Evolutionary conservation across 164 flowering plant genomes (phyloP).

Genomic region (Magnolia sinica): DNA sequence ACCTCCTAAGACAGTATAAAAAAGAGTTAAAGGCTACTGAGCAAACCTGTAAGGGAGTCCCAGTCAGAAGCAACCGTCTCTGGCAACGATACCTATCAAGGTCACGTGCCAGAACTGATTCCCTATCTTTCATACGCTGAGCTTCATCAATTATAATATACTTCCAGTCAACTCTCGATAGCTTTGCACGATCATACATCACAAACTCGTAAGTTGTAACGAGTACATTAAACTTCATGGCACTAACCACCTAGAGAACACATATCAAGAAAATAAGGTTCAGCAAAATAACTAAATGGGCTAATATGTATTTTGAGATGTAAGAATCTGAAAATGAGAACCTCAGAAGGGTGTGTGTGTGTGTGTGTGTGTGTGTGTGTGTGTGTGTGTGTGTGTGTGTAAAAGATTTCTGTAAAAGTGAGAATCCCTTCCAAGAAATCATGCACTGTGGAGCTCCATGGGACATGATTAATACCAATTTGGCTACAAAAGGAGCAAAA

Average conservation of each 20-base stretch:
- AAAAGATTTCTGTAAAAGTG: too few species aligned
- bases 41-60: constrained; percentile 94
- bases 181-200: constrained; percentile 94
- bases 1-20: too few species aligned
- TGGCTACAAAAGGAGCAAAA: neutral
- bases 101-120: constrained; percentile 96
- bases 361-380: too few species aligned
- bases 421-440: neutral
- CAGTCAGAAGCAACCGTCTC: constrained; percentile 93
- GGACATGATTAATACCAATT: neutral
- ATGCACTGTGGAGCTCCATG: neutral
- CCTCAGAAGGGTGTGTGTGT: neutral
- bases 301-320: neutral
- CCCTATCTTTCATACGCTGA: constrained; percentile 98
- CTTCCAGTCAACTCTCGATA: constrained; percentile 97
- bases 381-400: too few species aligned
- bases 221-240: constrained; percentile 94
- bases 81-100: constrained; percentile 97
- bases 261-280: constrained; percentile 8
- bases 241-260: constrained; percentile 72
- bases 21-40: too few species aligned
- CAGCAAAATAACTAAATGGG: constrained; percentile 1
- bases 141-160: constrained; percentile 99
- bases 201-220: constrained; percentile 98
- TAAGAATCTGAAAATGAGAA: neutral